Percentiles rank a stretch among this genome's conserved stretches.
Evolutionary conservation across 495 filamentous ascomycete species (phyloP).

Genomic region (Apiosordaria backusii): DNA sequence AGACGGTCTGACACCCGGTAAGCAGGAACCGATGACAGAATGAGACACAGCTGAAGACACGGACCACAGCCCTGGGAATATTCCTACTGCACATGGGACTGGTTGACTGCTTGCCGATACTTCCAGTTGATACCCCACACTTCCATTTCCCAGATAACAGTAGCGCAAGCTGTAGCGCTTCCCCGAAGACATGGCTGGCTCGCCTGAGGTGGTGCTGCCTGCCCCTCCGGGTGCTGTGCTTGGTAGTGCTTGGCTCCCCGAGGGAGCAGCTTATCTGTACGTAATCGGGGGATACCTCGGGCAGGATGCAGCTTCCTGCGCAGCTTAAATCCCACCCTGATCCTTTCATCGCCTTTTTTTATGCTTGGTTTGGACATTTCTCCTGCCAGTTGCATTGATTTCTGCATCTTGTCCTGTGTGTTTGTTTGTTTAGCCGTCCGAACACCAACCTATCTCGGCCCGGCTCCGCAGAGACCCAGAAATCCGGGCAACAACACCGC

Average conservation of each 20-base stretch:
- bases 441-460: background rate
- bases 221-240: background rate
- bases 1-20: background rate
- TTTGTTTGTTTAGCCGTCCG: slow-evolving; percentile 1
- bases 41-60: background rate
- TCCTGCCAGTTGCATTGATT: background rate
- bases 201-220: background rate
- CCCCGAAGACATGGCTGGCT: background rate
- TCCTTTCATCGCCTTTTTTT: slow-evolving; percentile 2
- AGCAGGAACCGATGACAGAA: background rate
- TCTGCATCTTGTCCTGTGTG: background rate
- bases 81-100: too few relatives aligned
- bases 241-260: background rate
- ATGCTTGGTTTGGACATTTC: background rate
- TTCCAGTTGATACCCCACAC: background rate
- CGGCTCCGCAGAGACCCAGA: background rate
- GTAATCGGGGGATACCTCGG: slow-evolving; percentile 1
- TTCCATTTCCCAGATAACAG: background rate
- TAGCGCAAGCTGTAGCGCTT: slow-evolving; percentile 1
- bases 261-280: background rate
- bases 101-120: too few relatives aligned
- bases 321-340: background rate
- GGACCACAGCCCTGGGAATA: background rate
- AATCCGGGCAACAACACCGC: background rate
- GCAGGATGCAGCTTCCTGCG: background rate